These are phyloP conservation scores for Cyberlindnera japonica DNA, from an alignment of 805 yeast species.

Conservation along the genomic window DNA sequence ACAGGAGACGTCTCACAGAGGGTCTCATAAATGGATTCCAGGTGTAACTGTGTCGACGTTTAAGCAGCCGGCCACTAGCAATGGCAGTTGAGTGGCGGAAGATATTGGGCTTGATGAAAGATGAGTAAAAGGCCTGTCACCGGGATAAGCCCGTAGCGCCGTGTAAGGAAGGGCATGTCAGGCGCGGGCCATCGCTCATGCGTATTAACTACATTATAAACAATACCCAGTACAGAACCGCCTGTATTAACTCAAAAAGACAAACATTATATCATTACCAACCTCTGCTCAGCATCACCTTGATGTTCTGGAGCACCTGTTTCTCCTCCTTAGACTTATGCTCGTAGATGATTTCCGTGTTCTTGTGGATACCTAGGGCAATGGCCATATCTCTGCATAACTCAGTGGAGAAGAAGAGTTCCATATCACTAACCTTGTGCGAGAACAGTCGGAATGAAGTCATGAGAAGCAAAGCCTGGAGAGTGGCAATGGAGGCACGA, in stretches of 20 bases:
- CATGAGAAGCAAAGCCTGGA: conserved; percentile 18
- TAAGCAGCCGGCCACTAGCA: too few relatives aligned
- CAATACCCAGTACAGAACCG: too few relatives aligned
- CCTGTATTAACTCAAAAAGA: too few relatives aligned
- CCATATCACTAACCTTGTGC: conserved; percentile 17
- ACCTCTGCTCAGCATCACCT: conserved; percentile 17
- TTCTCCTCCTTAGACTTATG: conserved; percentile 18
- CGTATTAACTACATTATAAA: too few relatives aligned
- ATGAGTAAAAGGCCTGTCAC: too few relatives aligned
- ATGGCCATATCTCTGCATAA: conserved; percentile 22
- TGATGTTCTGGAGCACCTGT: conserved; percentile 18
- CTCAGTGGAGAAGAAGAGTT: conserved; percentile 18
- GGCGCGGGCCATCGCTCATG: too few relatives aligned
- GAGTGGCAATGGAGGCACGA: conserved; percentile 18
- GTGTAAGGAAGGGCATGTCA: too few relatives aligned
- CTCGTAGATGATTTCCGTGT: conserved; percentile 22
- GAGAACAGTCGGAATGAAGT: conserved; percentile 20
- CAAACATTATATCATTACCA: conserved; percentile 13
- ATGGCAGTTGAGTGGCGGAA: too few relatives aligned
- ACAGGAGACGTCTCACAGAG: conserved; percentile 4
- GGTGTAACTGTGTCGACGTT: too few relatives aligned
- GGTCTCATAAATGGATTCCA: conserved; percentile 22
- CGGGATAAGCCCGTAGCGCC: too few relatives aligned
- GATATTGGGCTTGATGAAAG: too few relatives aligned
- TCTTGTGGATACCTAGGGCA: conserved; percentile 22